Percentiles rank a stretch among this genome's conserved stretches.
These are phyloP conservation scores for Puccinia coronata DNA, from an alignment of 1,284 basidiomycete species.

Conservation along the genomic window DNA sequence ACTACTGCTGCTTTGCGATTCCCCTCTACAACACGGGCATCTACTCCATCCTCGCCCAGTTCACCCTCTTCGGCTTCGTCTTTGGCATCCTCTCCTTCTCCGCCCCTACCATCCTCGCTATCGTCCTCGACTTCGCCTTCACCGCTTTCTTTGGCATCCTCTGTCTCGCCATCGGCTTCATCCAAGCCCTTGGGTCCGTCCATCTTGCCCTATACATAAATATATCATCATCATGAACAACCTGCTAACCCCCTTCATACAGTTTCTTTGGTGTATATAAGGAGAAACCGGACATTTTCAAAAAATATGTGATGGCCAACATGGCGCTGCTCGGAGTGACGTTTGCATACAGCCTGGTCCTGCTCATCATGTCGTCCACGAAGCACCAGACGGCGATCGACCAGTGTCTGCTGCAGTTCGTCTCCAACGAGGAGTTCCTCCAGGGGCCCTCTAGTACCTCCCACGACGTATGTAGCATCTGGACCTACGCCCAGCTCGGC, in stretches of 20 bases:
- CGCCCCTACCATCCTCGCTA: slow-evolving; percentile 42
- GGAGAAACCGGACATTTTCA: slow-evolving; percentile 29
- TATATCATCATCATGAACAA: neutral
- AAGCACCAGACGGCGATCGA: slow-evolving; percentile 31
- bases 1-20: slow-evolving; percentile 50
- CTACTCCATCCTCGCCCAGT: slow-evolving; percentile 44
- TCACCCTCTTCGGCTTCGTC: slow-evolving; percentile 46
- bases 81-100: slow-evolving; percentile 34
- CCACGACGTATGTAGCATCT: slow-evolving; percentile 23
- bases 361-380: slow-evolving; percentile 41
- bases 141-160: slow-evolving; percentile 38
- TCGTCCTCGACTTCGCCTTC: slow-evolving; percentile 2
- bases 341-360: slow-evolving; percentile 14
- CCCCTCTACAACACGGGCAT: slow-evolving; percentile 47
- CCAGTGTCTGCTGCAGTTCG: slow-evolving; percentile 36
- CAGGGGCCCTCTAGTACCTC: neutral
- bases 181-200: slow-evolving; percentile 39
- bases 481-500: slow-evolving; percentile 41
- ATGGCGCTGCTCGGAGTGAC: neutral
- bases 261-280: slow-evolving; percentile 49
- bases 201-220: neutral
- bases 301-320: slow-evolving; percentile 16
- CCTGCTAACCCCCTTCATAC: neutral
- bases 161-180: slow-evolving; percentile 27
- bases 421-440: slow-evolving; percentile 14